These are phyloP conservation scores for Tolypocladium inflatum DNA, from an alignment of 2,329 filamentous ascomycete genomes.

Conservation along the genomic window DNA sequence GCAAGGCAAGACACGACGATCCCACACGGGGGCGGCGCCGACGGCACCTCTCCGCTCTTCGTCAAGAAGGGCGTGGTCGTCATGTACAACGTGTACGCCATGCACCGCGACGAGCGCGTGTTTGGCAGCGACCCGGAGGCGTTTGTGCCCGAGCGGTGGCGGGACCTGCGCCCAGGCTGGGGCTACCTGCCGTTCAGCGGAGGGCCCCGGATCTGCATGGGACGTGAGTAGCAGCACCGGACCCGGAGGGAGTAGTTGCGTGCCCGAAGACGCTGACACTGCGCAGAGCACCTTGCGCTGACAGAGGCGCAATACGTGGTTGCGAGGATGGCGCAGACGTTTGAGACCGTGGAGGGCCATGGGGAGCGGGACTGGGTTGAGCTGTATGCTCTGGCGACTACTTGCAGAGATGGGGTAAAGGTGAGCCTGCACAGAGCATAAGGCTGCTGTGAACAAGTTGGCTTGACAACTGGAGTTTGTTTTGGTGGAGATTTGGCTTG, in stretches of 20 bases:
- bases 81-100: slow-evolving; percentile 31
- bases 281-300: slow-evolving; percentile 24
- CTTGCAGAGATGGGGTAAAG: slow-evolving; percentile 21
- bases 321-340: slow-evolving; percentile 23
- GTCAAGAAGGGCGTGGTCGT: slow-evolving; percentile 36
- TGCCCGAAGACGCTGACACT: slow-evolving; percentile 7
- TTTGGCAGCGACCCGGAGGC: slow-evolving; percentile 26
- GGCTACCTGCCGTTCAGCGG: slow-evolving; percentile 36
- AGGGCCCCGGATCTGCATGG: slow-evolving; percentile 34
- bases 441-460: neutral
- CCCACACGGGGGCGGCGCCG: slow-evolving; percentile 40
- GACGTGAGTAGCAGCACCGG: slow-evolving; percentile 19
- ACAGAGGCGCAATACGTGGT: slow-evolving; percentile 23
- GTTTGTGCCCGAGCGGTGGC: slow-evolving; percentile 32
- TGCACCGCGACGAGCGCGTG: slow-evolving; percentile 26
- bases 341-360: slow-evolving; percentile 14
- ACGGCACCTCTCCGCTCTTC: slow-evolving; percentile 37
- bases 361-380: slow-evolving; percentile 22
- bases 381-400: slow-evolving; percentile 22
- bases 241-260: no score
- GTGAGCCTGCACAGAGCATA: slow-evolving; percentile 7
- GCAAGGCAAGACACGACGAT: slow-evolving; percentile 33
- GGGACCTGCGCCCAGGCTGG: slow-evolving; percentile 27
- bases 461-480: neutral
- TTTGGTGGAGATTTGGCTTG: neutral